These are phyloP conservation scores for Claviceps capensis DNA, from an alignment of 2,329 filamentous ascomycete genomes.

Conservation along the genomic window DNA sequence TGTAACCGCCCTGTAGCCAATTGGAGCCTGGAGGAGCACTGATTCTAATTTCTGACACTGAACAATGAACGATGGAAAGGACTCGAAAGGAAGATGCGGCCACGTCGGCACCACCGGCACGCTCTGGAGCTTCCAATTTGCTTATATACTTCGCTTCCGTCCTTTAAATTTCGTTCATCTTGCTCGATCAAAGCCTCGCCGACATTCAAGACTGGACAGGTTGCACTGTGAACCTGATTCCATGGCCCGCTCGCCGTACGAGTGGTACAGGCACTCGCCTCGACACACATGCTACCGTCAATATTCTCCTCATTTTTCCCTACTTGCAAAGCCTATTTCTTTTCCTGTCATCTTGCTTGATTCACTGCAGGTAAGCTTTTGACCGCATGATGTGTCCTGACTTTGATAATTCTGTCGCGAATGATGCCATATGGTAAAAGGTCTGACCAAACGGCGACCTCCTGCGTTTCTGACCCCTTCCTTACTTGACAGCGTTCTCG, in stretches of 20 bases:
- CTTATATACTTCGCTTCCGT: not conserved
- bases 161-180: too few species aligned
- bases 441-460: conserved; percentile 39
- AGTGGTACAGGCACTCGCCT: not conserved
- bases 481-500: not conserved
- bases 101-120: too few species aligned
- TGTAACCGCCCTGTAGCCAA: too few species aligned
- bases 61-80: too few species aligned
- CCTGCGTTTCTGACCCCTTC: conserved; percentile 27
- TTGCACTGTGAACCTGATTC: not conserved
- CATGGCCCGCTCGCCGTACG: not conserved
- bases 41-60: too few species aligned
- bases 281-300: not conserved
- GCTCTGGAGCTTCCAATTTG: not conserved
- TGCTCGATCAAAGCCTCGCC: not conserved
- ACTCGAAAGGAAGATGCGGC: too few species aligned
- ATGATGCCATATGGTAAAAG: conserved; percentile 54
- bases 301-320: not conserved
- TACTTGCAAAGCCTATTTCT: not conserved
- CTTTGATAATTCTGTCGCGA: conserved; percentile 9
- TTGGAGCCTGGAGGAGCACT: too few species aligned
- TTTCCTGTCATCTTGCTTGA: not conserved
- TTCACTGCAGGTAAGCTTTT: not conserved
- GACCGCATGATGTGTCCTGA: not conserved
- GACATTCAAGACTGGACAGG: not conserved